Conservation (phyloP, 441 rosid species). For the Pelargonium myrrhifolium region DNA sequence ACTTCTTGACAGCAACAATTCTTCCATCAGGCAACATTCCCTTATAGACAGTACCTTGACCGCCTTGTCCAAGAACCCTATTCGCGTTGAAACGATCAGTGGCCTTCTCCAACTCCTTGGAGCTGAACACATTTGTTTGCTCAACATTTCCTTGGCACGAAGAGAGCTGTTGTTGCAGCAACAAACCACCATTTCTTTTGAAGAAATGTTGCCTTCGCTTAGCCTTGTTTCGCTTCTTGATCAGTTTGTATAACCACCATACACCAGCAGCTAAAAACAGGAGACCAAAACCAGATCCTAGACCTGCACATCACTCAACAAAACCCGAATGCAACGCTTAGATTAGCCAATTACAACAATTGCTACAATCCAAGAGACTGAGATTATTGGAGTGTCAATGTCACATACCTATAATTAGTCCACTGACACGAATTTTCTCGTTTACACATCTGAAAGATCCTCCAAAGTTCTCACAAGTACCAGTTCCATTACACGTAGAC, state of each 20-base stretch:
- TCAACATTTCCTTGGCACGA: not conserved
- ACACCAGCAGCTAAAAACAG: not conserved
- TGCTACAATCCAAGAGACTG: no score
- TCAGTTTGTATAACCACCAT: not conserved
- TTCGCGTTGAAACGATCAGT: constrained; percentile 3
- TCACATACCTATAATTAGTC: not conserved
- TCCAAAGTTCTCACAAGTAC: not conserved
- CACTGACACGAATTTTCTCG: not conserved
- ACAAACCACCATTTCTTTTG: not conserved
- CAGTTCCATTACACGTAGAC: not conserved
- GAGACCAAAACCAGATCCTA: not conserved
- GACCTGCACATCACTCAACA: not conserved
- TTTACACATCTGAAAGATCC: not conserved
- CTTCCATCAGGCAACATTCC: constrained; percentile 4
- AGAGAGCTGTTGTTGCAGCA: not conserved
- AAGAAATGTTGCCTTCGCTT: not conserved
- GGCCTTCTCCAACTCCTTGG: not conserved
- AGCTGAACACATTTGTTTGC: not conserved
- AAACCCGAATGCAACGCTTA: no score
- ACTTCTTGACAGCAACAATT: constrained; percentile 1
- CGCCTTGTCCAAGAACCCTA: not conserved
- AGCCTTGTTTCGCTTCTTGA: constrained; percentile 2
- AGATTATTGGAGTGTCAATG: not conserved
- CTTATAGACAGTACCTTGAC: constrained; percentile 4
- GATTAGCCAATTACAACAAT: no score